A percentile compares a stretch with the other conserved stretches of the same genome.
These are phyloP conservation scores for Calonectria pauciramosa DNA, from an alignment of 2,329 filamentous ascomycete species.

Conservation along the genomic window DNA sequence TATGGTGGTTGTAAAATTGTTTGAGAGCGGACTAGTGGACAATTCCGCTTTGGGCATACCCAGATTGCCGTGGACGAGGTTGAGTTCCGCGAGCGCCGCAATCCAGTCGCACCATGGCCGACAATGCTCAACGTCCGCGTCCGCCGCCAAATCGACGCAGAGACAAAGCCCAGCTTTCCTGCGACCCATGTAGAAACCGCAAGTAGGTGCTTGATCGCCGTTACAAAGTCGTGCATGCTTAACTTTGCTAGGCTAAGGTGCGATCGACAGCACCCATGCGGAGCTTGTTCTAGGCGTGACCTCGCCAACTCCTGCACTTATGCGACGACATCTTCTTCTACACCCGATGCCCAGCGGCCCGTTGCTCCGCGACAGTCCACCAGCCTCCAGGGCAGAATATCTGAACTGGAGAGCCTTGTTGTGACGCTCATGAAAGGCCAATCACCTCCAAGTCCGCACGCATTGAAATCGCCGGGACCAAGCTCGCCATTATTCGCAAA, in stretches of 20 bases:
- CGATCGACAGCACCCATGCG: slow-evolving; percentile 32
- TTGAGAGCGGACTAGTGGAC: background rate
- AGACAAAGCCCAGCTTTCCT: slow-evolving; percentile 35
- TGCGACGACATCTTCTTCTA: slow-evolving; percentile 26
- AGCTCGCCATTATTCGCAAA: slow-evolving; percentile 20
- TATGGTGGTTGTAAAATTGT: slow-evolving; percentile 8
- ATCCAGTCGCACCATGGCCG: slow-evolving; percentile 22
- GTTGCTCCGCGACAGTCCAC: slow-evolving; percentile 18
- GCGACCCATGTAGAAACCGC: slow-evolving; percentile 28
- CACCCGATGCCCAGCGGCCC: slow-evolving; percentile 9
- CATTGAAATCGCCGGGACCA: slow-evolving; percentile 21
- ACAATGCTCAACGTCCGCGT: slow-evolving; percentile 28
- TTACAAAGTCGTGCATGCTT: slow-evolving; percentile 15
- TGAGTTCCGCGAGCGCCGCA: slow-evolving; percentile 14
- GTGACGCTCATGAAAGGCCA: slow-evolving; percentile 32
- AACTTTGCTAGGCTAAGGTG: slow-evolving; percentile 29
- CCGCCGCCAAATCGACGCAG: slow-evolving; percentile 32
- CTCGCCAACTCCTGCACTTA: slow-evolving; percentile 28
- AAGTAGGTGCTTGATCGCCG: slow-evolving; percentile 25
- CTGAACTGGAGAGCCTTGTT: slow-evolving; percentile 31
- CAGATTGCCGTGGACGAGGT: slow-evolving; percentile 6
- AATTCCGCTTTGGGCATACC: slow-evolving; percentile 12
- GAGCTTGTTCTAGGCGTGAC: slow-evolving; percentile 29
- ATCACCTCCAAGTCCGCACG: slow-evolving; percentile 18
- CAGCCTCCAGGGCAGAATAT: slow-evolving; percentile 32